These are phyloP conservation scores for Imleria badia DNA, from an alignment of 768 basidiomycete species.

Conservation along the genomic window DNA sequence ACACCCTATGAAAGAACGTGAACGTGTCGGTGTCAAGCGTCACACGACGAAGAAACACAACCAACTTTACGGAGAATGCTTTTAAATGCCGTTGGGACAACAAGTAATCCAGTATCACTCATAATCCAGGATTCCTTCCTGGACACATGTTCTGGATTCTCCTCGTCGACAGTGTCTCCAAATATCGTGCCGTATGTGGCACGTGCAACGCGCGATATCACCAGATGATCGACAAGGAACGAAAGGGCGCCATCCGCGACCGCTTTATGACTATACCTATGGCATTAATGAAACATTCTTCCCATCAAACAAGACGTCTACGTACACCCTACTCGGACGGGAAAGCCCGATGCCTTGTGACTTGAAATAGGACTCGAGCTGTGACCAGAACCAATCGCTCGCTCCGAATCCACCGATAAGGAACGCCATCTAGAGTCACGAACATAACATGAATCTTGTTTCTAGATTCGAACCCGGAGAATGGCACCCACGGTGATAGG, in stretches of 20 bases:
- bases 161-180: neutral
- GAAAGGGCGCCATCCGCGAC: constrained; percentile 49
- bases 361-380: constrained; percentile 37
- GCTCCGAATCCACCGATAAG: constrained; percentile 54
- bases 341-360: constrained; percentile 39
- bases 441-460: neutral
- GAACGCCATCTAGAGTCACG: constrained; percentile 28
- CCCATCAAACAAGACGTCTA: constrained; percentile 23
- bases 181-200: constrained; percentile 58
- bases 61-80: constrained; percentile 9
- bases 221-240: constrained; percentile 41
- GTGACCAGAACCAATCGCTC: constrained; percentile 43
- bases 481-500: constrained; percentile 29
- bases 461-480: neutral
- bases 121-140: constrained; percentile 7
- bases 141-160: constrained; percentile 7
- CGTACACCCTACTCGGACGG: constrained; percentile 45
- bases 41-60: neutral
- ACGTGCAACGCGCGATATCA: constrained; percentile 43
- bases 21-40: neutral
- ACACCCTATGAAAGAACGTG: constrained; percentile 1
- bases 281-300: neutral
- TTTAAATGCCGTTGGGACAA: constrained; percentile 4
- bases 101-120: neutral
- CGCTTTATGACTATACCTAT: constrained; percentile 35